phyloP scores from a whole-genome alignment of 768 basidiomycete species.

The Cantharellus anzutake region DNA sequence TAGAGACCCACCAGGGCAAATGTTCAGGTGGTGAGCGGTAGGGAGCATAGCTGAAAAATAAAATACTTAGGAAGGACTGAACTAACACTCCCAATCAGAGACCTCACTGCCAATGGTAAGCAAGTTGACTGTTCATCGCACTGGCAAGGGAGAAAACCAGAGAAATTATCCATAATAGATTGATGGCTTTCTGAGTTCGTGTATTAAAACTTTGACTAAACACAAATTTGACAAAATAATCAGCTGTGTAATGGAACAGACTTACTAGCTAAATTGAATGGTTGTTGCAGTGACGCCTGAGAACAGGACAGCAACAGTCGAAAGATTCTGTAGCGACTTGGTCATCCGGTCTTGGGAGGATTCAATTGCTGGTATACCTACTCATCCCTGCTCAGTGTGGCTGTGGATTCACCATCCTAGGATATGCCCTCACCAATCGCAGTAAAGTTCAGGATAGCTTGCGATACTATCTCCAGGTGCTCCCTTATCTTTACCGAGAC shows the following conservation, averaged over 20 bases:
- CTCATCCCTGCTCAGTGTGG: too few species aligned
- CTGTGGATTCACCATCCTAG: too few species aligned
- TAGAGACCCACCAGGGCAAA: constrained; percentile 7
- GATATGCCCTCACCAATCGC: too few species aligned
- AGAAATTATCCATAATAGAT: constrained; percentile 7
- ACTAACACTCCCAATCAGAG: too few species aligned
- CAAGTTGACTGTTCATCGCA: constrained; percentile 8
- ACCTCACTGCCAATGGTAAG: constrained; percentile 2
- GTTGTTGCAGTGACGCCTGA: constrained; percentile 7
- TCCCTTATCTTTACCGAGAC: not conserved
- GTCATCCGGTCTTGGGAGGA: not conserved
- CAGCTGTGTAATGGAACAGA: not conserved
- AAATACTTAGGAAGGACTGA: too few species aligned
- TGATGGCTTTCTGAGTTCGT: not conserved
- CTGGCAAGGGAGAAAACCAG: constrained; percentile 7
- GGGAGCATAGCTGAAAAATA: not conserved
- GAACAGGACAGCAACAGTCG: constrained; percentile 4
- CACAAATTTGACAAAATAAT: not conserved
- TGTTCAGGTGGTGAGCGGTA: constrained; percentile 6
- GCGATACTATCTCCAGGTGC: too few species aligned
- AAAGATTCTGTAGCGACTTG: not conserved
- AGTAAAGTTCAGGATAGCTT: too few species aligned
- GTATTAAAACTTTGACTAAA: too few species aligned
- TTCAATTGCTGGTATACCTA: too few species aligned
- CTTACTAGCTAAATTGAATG: not conserved